Evolutionary conservation across 768 basidiomycete species (phyloP), one percentile per base, ranked within the genome.

Genomic region (Austroboletus festivus): DNA sequence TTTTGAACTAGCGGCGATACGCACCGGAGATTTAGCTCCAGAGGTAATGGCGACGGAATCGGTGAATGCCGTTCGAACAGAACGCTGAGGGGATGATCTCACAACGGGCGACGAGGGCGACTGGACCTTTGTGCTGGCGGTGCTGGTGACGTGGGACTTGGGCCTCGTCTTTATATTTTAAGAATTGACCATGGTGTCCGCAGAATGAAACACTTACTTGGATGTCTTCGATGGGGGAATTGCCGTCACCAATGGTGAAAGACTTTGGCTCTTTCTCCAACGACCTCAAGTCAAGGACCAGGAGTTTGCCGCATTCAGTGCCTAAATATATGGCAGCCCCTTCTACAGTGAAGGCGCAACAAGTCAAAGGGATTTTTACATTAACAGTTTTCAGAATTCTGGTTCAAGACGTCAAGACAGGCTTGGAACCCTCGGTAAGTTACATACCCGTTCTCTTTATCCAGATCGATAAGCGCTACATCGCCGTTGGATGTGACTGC

Each of bases 361-460:
- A 76, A 5, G 85, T 83, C 13, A 87, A 58, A 1, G 73, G 68
- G 1, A 68, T 67, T 48, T 82, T 78, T 45, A 85, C 59, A 42
- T 73, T 70, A 35, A 89, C 59, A 2, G 75, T 78, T 22, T 83
- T 80, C 53, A 85, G 76, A 38, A 85, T 68, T 18, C 86, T 89
- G 47, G 34, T 1, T 22, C 30, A 40, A 38, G 16, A 10, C 37
- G 28, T 57, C 10, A 49, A 41, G 33, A 56, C 31, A 8, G 10
- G 18, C 38, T 12, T 19, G 15, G 11, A 19, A 9, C 20, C 38
- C 24, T 22, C 19, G 5, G 46, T 18, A 31, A 49, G 35, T 13
- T 5, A 63, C 77, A 38, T 56, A 87, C 86, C 78, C 77, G 56
- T 82, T 82, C 49, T 88, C 85, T 62, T 87, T 89, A 42, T 89